Percentiles rank a stretch among this genome's conserved stretches.
These are phyloP conservation scores for Forsythia viridissima DNA, from an alignment of 257 asterid species.

Conservation along the genomic window DNA sequence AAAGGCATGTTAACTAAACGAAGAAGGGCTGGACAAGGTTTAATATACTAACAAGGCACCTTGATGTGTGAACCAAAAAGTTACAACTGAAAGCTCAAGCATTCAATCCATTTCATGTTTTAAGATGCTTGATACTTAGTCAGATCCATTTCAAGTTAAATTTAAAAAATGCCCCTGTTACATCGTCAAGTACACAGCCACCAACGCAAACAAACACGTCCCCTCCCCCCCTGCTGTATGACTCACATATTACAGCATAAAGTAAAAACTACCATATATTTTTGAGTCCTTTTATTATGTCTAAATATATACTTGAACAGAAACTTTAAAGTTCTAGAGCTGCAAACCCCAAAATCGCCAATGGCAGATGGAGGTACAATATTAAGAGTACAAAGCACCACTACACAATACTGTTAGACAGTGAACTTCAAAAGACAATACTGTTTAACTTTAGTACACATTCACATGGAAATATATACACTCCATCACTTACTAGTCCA, in stretches of 20 bases:
- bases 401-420: not conserved
- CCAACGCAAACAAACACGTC: no score
- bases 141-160: no score
- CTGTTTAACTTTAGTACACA: not conserved
- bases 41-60: not conserved
- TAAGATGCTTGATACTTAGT: no score
- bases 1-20: not conserved
- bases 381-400: not conserved
- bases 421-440: not conserved
- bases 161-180: no score
- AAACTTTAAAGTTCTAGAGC: not conserved
- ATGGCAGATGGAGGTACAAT: not conserved
- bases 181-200: no score
- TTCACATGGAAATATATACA: not conserved
- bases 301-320: not conserved
- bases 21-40: not conserved
- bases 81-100: no score
- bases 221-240: no score
- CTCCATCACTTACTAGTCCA: conserved; percentile 62
- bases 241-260: no score
- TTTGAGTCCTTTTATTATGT: not conserved
- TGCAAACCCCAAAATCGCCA: no score
- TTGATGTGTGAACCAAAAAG: no score
- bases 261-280: no score
- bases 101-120: no score